phyloP scores from a whole-genome alignment of 148 eudicot species.

The Agrostemma githago region DNA sequence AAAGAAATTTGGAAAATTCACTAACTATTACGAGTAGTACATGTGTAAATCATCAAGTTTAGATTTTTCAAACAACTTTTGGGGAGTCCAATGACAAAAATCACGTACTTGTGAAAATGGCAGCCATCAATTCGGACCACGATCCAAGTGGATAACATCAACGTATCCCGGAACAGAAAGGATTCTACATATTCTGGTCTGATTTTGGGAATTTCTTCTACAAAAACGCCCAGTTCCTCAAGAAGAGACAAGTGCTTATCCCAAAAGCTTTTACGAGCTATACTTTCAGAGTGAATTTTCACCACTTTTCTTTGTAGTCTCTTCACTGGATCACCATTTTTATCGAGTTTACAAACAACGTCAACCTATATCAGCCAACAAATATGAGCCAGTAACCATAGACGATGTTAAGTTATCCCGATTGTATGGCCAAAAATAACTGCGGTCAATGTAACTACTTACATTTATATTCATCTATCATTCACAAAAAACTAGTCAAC shows the following conservation, averaged over 20 bases:
- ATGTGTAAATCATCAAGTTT: not conserved
- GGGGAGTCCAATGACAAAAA: not conserved
- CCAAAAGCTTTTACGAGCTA: slow-evolving; percentile 74
- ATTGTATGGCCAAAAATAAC: not conserved
- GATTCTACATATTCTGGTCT: slow-evolving; percentile 62
- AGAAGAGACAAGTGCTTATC: slow-evolving; percentile 47
- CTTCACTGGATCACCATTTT: slow-evolving; percentile 54
- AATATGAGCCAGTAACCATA: not conserved
- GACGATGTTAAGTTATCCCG: not conserved
- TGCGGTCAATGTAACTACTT: not conserved
- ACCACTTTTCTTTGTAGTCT: slow-evolving; percentile 50
- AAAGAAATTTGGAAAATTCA: not conserved
- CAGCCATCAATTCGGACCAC: slow-evolving; percentile 89
- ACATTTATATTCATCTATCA: not conserved
- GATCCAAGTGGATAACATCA: slow-evolving; percentile 81
- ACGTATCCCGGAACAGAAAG: slow-evolving; percentile 48
- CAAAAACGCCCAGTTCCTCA: slow-evolving; percentile 58
- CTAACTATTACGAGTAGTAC: not conserved
- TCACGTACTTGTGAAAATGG: slow-evolving; percentile 75
- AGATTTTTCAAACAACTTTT: not conserved
- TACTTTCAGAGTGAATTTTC: slow-evolving; percentile 49
- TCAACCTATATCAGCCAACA: slow-evolving; percentile 40
- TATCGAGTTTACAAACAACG: slow-evolving; percentile 52
- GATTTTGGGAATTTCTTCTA: slow-evolving; percentile 45
- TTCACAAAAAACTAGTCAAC: not conserved